Evolutionary conservation across 768 basidiomycete species (phyloP), one percentile per base, ranked within the genome.

Genomic region (Hydnum rufescens): DNA sequence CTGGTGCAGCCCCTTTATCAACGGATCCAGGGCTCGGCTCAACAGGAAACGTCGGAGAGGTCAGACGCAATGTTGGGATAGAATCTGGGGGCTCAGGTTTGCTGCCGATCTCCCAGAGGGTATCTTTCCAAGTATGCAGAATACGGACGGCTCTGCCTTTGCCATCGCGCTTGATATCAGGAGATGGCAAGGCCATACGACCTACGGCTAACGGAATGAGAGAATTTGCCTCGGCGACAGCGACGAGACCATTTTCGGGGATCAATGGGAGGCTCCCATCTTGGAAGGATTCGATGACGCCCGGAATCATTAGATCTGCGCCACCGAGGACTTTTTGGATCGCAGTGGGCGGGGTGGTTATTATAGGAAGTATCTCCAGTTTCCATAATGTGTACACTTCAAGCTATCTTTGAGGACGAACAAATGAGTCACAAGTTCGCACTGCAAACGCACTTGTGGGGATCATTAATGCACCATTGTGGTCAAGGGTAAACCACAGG

Each of bases 251-350:
- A 23, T 67, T 67, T 51, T 50, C 30, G 2, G 51, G 34, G 3
- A 60, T 32, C 32, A 25, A 16, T 32, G 51, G 51, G 42, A 43
- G 39, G 32, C 31, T 49, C 46, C 23, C 16, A 31, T 23, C 42
- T 5, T 29, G 2, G 43, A n/a, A 42, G 32, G 28, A 68, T 81
- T 82, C 82, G 26, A 57, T 53, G 4, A 61, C 52, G 64, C 85
- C 86, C 3, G 86, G 83, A 31, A 82, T 77, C 84, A 90, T 88
- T 4, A 89, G 72, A 66, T 90, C 85, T 0, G 86, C 83, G n/a
- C 87, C 86, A 5, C 75, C 75, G 2, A 76, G 66, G 8, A 90
- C 71, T 25, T 78, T 69, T 1, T 79, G 79, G 32, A 87, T 74
- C 28, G 86, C 85, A 6, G 74, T 65, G 1, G 74, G 62, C 2